Percentiles rank a stretch among this genome's conserved stretches.
Conservation (phyloP, 73 alveolate species). For the Tetrahymena borealis region DNA sequence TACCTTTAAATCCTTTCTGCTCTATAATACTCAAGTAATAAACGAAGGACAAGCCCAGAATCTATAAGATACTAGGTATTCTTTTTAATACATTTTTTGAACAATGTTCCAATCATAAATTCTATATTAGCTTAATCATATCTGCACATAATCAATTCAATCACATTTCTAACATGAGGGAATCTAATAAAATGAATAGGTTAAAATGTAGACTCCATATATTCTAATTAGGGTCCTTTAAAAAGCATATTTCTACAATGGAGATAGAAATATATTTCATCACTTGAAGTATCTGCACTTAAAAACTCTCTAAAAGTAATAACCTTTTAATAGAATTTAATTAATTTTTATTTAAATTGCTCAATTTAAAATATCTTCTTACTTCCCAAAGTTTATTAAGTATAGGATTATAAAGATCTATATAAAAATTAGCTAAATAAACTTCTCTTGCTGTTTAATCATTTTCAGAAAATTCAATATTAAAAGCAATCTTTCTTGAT, state of each 20-base stretch:
- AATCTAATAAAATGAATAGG: not conserved
- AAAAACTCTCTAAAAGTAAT: not conserved
- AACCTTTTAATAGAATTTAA: not conserved
- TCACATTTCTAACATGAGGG: not conserved
- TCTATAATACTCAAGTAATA: not conserved
- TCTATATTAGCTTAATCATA: not conserved
- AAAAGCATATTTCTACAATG: not conserved
- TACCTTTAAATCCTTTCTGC: not conserved
- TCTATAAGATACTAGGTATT: not conserved
- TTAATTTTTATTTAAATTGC: not conserved
- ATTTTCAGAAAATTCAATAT: not conserved
- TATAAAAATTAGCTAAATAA: not conserved
- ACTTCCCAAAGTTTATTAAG: not conserved
- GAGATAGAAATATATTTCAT: not conserved
- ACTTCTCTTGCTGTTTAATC: not conserved
- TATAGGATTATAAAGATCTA: not conserved
- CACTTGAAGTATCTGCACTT: not conserved
- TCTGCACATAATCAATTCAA: not conserved
- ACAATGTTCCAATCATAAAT: not conserved
- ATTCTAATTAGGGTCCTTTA: not conserved
- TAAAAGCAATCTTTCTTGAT: not conserved
- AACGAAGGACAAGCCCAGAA: not conserved
- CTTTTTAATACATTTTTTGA: not conserved
- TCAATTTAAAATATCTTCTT: not conserved
- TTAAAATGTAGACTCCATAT: not conserved